Evolutionary conservation across 106 monocot genomes (phyloP).

Genomic region (Phalaenopsis aphrodite): DNA sequence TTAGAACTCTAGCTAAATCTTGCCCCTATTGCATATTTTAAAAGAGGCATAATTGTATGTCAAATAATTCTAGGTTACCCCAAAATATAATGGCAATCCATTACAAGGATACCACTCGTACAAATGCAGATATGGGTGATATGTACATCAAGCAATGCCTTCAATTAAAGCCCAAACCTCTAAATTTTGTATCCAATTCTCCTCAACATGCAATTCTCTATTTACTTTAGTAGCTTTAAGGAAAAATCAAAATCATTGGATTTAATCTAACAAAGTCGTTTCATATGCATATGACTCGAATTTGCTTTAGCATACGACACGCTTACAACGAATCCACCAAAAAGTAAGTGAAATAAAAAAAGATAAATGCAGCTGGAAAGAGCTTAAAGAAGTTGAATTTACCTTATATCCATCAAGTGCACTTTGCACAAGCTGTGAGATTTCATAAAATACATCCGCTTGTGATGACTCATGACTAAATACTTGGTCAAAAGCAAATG

Average conservation of each 20-base stretch:
- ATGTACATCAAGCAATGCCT: neutral
- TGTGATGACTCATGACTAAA: constrained; percentile 72
- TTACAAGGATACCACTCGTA: neutral
- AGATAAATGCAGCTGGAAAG: neutral
- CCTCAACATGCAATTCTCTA: neutral
- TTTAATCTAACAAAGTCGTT: neutral
- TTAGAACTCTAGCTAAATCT: neutral
- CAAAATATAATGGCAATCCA: neutral
- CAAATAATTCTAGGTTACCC: neutral
- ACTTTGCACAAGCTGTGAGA: constrained; percentile 94
- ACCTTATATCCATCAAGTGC: constrained; percentile 98
- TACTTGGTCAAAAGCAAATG: constrained; percentile 91
- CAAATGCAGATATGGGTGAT: neutral
- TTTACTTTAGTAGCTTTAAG: neutral
- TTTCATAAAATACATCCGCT: constrained; percentile 83
- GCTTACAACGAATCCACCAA: neutral
- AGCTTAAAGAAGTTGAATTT: neutral
- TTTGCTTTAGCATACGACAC: neutral
- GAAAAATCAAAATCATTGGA: neutral
- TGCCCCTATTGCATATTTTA: neutral
- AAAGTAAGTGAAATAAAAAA: neutral
- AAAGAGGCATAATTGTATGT: no score
- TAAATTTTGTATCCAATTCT: neutral
- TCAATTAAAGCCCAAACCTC: neutral
- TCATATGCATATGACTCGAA: neutral